phyloP scores from a whole-genome alignment of 129 eudicot species.

The Tagetes patula region DNA sequence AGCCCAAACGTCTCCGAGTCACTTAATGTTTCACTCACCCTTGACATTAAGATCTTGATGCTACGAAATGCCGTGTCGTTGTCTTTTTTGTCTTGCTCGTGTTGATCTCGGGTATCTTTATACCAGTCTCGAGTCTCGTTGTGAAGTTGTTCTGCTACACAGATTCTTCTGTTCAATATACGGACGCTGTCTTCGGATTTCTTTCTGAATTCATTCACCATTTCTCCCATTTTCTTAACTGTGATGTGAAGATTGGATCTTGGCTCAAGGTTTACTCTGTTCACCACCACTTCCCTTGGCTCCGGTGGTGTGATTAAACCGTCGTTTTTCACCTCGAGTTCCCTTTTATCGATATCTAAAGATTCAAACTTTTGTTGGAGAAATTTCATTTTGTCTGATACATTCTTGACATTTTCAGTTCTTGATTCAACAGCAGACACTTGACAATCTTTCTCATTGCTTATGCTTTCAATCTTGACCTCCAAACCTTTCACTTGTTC shows the following conservation, averaged over 20 bases:
- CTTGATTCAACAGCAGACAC: constrained; percentile 26
- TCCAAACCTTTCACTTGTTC: constrained; percentile 29
- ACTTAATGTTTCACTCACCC: constrained; percentile 43
- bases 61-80: constrained; percentile 31
- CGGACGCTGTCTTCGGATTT: constrained; percentile 62
- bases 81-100: constrained; percentile 44
- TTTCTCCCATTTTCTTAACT: constrained; percentile 68
- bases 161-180: constrained; percentile 61
- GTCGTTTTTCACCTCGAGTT: constrained; percentile 37
- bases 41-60: constrained; percentile 39
- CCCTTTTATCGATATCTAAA: constrained; percentile 34
- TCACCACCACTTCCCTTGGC: constrained; percentile 32
- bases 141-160: constrained; percentile 81
- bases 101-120: constrained; percentile 42
- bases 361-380: constrained; percentile 32
- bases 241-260: constrained; percentile 38
- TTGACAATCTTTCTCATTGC: constrained; percentile 35
- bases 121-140: constrained; percentile 65
- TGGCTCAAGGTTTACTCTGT: constrained; percentile 34
- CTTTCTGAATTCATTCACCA: constrained; percentile 58
- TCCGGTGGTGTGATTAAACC: not conserved
- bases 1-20: constrained; percentile 40
- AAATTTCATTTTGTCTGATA: constrained; percentile 34
- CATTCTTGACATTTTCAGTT: constrained; percentile 42
- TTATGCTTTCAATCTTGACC: constrained; percentile 26